These are phyloP conservation scores for Kwoniella newhampshirensis DNA, from an alignment of 768 basidiomycete genomes.

Conservation along the genomic window DNA sequence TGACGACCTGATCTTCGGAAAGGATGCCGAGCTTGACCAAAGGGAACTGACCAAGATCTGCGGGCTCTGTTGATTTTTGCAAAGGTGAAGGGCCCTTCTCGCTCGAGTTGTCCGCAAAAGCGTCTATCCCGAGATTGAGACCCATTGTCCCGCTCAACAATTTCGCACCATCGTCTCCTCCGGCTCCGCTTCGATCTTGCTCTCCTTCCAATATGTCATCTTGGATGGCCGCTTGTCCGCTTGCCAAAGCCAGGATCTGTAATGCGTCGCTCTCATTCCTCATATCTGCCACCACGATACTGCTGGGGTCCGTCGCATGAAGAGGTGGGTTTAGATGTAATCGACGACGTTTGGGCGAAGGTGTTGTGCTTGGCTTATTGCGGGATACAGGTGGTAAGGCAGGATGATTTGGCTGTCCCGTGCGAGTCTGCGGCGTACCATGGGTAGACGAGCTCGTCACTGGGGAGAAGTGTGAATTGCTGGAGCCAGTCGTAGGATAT, in stretches of 20 bases:
- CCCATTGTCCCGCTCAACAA: too few relatives aligned
- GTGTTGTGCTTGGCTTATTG: slow-evolving; percentile 5
- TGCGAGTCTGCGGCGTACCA: slow-evolving; percentile 1
- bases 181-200: not conserved
- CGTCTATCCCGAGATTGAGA: too few relatives aligned
- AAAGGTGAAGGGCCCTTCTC: not conserved
- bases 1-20: slow-evolving; percentile 25
- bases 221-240: slow-evolving; percentile 17
- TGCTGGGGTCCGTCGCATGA: slow-evolving; percentile 43
- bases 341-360: slow-evolving; percentile 38
- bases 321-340: slow-evolving; percentile 43
- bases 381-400: not conserved
- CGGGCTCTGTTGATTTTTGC: not conserved
- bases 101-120: not conserved
- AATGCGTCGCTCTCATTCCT: slow-evolving; percentile 52
- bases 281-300: slow-evolving; percentile 51
- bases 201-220: slow-evolving; percentile 8
- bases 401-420: not conserved
- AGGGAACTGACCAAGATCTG: slow-evolving; percentile 25
- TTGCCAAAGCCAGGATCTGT: slow-evolving; percentile 49
- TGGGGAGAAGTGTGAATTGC: slow-evolving; percentile 5
- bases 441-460: slow-evolving; percentile 8
- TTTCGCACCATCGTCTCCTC: not conserved
- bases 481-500: slow-evolving; percentile 1
- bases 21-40: slow-evolving; percentile 43